Base-by-base conservation (phyloP, 1,139 yeast species). In the Scheffersomyces quercinus region DNA sequence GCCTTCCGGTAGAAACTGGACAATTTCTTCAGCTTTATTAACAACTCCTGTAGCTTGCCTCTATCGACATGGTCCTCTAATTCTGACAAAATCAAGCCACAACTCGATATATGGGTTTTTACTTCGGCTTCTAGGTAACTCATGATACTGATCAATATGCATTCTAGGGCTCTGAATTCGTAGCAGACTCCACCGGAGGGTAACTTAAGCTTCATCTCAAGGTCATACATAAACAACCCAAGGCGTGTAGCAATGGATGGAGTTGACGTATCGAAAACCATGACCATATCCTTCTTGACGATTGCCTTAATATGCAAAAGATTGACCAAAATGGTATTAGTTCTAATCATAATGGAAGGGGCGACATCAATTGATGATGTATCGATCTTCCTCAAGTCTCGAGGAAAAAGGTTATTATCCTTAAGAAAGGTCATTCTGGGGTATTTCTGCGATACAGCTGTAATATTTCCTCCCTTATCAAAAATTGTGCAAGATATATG, bases 101-200 rank as follows among this genome's bases (percentile, higher is more conserved):
- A 88, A 11, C 81, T 79, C 12, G 81, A 76, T 20, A 83, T 73
- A 55, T 88, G 95, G 24, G 81, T 81, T 53, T 83, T 86, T 70
- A 93, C 77, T 54, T 95, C 99, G 1, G 95, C 83, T 47, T 89
- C 95, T 36, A 95, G 67, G 45, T 88, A 85, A 9, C 93, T 82
- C 65, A 90, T 81, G 1, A 91, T 95, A 49, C 88, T 85, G 37
- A 91, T 83, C 50, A 95, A 77, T 11, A 95, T 88, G 1, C 95
- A 82, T 60, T 95, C 99, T 38, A 95, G 65, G 0, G 97, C 99
- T 38, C 95, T 74, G 63, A 91, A 85, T 60, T 95, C 99, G 64
- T 88, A 95, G 1, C 69, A 72, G 37, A 73, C 65, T 33, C 55
- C 48, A 48, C 60, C 29, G 56, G 61, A 58, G 59, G 63, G 69